Conservation (phyloP, 257 asterid genomes). For the Scutellaria baicalensis region DNA sequence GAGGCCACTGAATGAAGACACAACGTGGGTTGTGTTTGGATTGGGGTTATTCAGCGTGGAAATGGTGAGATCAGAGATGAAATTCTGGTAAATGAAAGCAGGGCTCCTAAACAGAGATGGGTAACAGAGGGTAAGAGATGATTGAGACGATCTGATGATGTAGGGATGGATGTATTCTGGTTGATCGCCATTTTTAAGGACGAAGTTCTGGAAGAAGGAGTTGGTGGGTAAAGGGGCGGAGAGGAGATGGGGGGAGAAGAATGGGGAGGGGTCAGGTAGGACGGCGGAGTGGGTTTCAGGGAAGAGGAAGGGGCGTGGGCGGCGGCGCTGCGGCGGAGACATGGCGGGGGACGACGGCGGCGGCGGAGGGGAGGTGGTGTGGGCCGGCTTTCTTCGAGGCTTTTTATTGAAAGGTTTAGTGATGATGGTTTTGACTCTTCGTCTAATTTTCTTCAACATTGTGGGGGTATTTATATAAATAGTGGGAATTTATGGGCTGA, state of each 20-base stretch:
- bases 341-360: constrained; percentile 10
- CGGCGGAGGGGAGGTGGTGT: constrained; percentile 16
- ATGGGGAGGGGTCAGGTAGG: constrained; percentile 77
- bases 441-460: constrained; percentile 36
- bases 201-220: constrained; percentile 80
- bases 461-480: not conserved
- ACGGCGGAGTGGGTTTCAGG: constrained; percentile 62
- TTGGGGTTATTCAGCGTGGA: constrained; percentile 40
- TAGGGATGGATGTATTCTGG: constrained; percentile 87
- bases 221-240: constrained; percentile 73
- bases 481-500: constrained; percentile 8
- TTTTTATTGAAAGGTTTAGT: constrained; percentile 40
- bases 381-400: constrained; percentile 14
- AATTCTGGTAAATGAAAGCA: constrained; percentile 55
- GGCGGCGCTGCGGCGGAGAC: constrained; percentile 30
- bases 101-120: constrained; percentile 55
- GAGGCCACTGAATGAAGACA: constrained; percentile 67
- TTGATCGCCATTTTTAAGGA: constrained; percentile 80
- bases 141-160: constrained; percentile 47
- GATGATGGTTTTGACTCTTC: constrained; percentile 29
- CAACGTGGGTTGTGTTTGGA: constrained; percentile 39
- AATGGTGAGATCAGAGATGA: constrained; percentile 53
- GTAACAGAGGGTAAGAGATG: constrained; percentile 58
- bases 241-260: constrained; percentile 65
- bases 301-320: constrained; percentile 52